Base-by-base conservation (phyloP, 306 rosid genomes). In the Acacia melanoxylon region DNA sequence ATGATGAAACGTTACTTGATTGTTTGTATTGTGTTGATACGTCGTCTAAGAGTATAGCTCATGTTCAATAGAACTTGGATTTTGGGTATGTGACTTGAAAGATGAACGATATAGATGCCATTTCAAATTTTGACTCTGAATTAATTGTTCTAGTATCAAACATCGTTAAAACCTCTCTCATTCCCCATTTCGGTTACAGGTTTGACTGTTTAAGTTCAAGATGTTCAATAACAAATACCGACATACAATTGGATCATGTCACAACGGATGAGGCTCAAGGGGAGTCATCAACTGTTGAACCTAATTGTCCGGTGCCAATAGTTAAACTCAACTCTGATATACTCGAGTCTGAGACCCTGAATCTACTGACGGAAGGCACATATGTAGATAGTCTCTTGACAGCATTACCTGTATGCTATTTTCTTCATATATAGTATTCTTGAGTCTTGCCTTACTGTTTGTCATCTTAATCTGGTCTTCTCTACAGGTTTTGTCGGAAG, bases 371-470 rank as follows among this genome's bases (percentile, higher is more conserved):
- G 3, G 89, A 90, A 85, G 87, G 83, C 63, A 88, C 95, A 44
- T 96, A 87, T 77, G 98, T 92, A 65, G 97, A 92, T 82, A 83
- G 89, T 76, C 94, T 93, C 45, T 86, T 96, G 89, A 93, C 93
- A 16, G 77, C 90, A 24, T 89, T 96, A 72, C 98, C 98, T 35
- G 98, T 96, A 84, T 68, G 98, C 72, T 87, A 42, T 77, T 54
- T 77, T 63, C 46, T 49, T 1, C 8, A 19, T 58, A 63, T 74
- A 8, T 68, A 54, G 75, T 80, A 61, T 46, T 78, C 48, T 65
- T 78, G 25, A 78, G 51, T 45, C 41, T 72, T 80, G 77, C 54
- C 65, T 72, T 77, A 75, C 72, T 33, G 25, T 75, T 86, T 76
- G 86, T 78, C 48, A 62, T 78, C 72, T 81, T 79, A 83, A 11